Evolutionary conservation across 78 protist species (phyloP).

Genomic region (Isochrysis galbana): DNA sequence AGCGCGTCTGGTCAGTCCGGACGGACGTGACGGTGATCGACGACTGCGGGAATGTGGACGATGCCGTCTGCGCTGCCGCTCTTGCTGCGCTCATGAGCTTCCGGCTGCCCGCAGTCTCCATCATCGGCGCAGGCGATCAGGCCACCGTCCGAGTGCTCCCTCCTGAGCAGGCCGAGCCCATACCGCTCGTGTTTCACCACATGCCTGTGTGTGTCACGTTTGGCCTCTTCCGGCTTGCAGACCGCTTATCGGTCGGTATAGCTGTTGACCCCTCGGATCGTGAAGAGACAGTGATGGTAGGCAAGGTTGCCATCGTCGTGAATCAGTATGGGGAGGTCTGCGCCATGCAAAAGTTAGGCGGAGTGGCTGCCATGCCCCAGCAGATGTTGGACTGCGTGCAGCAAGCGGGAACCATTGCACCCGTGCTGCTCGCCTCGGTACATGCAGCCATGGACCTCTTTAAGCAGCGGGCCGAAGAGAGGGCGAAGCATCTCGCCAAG

Average conservation of each 20-base stretch:
- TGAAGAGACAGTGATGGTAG: not conserved
- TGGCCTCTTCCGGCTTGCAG: not conserved
- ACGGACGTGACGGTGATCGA: slow-evolving; percentile 15
- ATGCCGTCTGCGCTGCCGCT: not conserved
- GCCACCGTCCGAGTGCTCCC: not conserved
- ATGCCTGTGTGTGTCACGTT: not conserved
- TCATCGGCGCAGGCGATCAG: not conserved
- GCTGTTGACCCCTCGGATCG: not conserved
- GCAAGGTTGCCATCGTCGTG: not conserved
- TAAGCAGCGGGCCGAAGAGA: not conserved
- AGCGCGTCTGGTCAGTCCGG: slow-evolving; percentile 33
- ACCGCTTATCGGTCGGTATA: too few species aligned
- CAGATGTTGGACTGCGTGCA: not conserved
- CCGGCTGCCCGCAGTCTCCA: not conserved
- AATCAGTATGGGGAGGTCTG: not conserved
- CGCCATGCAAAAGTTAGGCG: not conserved
- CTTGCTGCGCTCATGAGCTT: not conserved
- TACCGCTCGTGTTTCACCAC: not conserved
- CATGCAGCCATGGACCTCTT: not conserved
- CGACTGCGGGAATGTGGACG: slow-evolving; percentile 22
- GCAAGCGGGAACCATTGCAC: not conserved
- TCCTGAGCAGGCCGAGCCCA: not conserved
- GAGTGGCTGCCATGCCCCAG: not conserved
- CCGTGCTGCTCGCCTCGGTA: not conserved
- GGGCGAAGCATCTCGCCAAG: not conserved